A percentile compares a stretch with the other conserved stretches of the same genome.
Conservation (phyloP, 2,329 filamentous ascomycete genomes). For the Chrysoporthe deuterocubensis region DNA sequence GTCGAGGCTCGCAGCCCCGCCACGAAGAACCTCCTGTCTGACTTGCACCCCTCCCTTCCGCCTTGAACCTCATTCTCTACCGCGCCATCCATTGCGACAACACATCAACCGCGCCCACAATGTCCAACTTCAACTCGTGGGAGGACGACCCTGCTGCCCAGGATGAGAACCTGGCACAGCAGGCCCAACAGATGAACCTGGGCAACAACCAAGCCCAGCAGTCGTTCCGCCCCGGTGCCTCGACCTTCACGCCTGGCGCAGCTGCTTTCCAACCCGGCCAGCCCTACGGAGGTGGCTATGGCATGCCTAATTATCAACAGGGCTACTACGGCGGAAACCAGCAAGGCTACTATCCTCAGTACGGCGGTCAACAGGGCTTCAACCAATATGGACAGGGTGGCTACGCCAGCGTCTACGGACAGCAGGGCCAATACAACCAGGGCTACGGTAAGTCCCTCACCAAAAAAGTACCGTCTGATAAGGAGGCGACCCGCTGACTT, state of each 20-base stretch:
- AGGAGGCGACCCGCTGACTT: slow-evolving; percentile 12
- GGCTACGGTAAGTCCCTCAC: slow-evolving; percentile 48
- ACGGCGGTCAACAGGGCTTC: slow-evolving; percentile 51
- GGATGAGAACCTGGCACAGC: slow-evolving; percentile 77
- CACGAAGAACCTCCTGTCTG: slow-evolving; percentile 5
- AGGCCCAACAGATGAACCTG: slow-evolving; percentile 76
- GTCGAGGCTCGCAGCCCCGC: slow-evolving; percentile 15
- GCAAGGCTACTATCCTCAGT: slow-evolving; percentile 59
- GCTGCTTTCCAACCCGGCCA: slow-evolving; percentile 75
- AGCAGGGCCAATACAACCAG: slow-evolving; percentile 51
- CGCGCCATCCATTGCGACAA: slow-evolving; percentile 3
- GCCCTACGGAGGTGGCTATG: slow-evolving; percentile 62
- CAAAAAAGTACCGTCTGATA: neutral
- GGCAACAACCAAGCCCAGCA: slow-evolving; percentile 56
- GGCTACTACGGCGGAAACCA: slow-evolving; percentile 51
- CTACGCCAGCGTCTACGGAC: slow-evolving; percentile 45
- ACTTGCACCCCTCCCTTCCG: slow-evolving; percentile 9
- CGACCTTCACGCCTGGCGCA: slow-evolving; percentile 75
- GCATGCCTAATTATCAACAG: slow-evolving; percentile 58
- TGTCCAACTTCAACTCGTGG: slow-evolving; percentile 95
- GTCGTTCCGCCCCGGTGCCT: slow-evolving; percentile 68
- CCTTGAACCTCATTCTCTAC: slow-evolving; percentile 14
- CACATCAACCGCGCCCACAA: slow-evolving; percentile 46
- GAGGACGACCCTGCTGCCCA: slow-evolving; percentile 83
- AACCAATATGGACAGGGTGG: slow-evolving; percentile 47